These are phyloP conservation scores for Mycosarcoma mackinlayi DNA, from an alignment of 1,284 basidiomycete species.

Conservation along the genomic window DNA sequence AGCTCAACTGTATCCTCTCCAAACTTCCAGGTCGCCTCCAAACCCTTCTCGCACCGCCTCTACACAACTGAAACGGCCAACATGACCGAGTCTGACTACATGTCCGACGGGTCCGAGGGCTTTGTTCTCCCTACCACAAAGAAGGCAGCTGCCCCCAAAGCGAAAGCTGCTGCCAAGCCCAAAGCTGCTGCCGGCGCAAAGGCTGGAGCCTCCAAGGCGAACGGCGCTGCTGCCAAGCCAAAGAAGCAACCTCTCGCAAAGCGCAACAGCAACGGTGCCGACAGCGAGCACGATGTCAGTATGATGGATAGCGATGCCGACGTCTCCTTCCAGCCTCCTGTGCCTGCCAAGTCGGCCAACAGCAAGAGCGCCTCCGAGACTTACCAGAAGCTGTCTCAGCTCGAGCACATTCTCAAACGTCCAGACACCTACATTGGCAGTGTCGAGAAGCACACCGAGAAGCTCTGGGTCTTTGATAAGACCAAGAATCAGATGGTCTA, in stretches of 20 bases:
- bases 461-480: conserved; percentile 66
- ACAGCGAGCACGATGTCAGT: conserved; percentile 70
- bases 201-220: conserved; percentile 69
- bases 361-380: conserved; percentile 88
- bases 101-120: conserved; percentile 35
- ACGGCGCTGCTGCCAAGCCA: conserved; percentile 75
- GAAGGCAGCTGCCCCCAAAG: conserved; percentile 70
- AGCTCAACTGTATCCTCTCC: neutral
- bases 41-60: neutral
- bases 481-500: conserved; percentile 62
- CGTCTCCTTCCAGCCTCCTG: conserved; percentile 37
- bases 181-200: conserved; percentile 57
- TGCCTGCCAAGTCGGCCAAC: conserved; percentile 25
- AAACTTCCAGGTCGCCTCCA: neutral
- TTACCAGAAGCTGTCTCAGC: conserved; percentile 94
- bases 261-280: conserved; percentile 72
- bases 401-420: conserved; percentile 94
- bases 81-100: conserved; percentile 43
- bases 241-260: conserved; percentile 73
- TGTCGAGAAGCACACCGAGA: conserved; percentile 65
- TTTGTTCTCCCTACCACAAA: conserved; percentile 56
- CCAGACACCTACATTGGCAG: conserved; percentile 94
- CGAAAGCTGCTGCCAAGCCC: conserved; percentile 30
- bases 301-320: conserved; percentile 42
- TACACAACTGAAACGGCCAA: conserved; percentile 17